A percentile compares a stretch with the other conserved stretches of the same genome.
phyloP scores from a whole-genome alignment of 148 eudicot species.

The Pouteria glomerata region DNA sequence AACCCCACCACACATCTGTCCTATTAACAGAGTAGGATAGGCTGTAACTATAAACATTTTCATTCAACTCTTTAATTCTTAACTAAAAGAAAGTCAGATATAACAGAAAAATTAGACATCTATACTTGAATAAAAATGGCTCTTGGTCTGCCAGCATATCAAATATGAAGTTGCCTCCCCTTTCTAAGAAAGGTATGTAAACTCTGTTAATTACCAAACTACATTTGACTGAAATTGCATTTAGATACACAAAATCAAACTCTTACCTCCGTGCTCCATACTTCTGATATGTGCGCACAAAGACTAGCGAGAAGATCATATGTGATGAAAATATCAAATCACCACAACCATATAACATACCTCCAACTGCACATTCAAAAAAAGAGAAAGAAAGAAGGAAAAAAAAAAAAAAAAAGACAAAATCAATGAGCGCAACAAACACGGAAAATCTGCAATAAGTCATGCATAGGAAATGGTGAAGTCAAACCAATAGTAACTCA shows the following conservation, averaged over 20 bases:
- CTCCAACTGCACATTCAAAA: slow-evolving; percentile 61
- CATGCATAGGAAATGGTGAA: neutral
- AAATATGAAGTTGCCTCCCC: neutral
- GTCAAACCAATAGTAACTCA: slow-evolving; percentile 26
- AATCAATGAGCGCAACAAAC: neutral
- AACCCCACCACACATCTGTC: neutral
- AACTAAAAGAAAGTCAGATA: neutral
- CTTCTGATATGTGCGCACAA: slow-evolving; percentile 90
- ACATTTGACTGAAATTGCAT: neutral
- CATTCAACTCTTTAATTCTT: neutral
- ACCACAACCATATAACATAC: slow-evolving; percentile 88
- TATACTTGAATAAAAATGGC: neutral
- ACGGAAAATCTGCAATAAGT: neutral
- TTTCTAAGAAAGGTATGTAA: neutral
- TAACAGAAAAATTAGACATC: neutral
- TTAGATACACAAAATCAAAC: neutral
- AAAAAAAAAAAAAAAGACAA: no score
- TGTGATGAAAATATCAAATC: slow-evolving; percentile 97
- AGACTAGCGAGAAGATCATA: slow-evolving; percentile 90
- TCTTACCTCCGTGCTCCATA: slow-evolving; percentile 78
- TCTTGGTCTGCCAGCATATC: neutral
- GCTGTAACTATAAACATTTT: neutral
- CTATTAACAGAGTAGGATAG: neutral
- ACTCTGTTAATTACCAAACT: neutral
- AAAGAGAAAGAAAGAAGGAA: neutral